phyloP scores from a whole-genome alignment of 306 rosid genomes.

The Betula pendula region DNA sequence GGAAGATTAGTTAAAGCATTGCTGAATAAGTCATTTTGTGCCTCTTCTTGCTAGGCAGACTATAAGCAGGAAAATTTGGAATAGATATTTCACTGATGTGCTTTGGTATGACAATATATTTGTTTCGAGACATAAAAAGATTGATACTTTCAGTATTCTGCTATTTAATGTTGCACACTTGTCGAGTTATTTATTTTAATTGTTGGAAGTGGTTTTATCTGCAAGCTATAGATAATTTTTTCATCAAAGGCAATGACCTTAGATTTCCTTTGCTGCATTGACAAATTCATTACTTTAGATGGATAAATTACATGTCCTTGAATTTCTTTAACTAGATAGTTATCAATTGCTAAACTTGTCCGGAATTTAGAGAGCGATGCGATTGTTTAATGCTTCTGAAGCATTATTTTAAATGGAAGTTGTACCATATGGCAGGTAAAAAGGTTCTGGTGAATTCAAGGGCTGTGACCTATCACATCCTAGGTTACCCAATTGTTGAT shows the following conservation, averaged over 20 bases:
- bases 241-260: background rate
- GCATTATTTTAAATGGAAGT: background rate
- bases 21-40: constrained; percentile 40
- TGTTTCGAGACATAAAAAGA: background rate
- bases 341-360: background rate
- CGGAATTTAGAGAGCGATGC: background rate
- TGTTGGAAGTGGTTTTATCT: background rate
- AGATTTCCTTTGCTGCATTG: background rate
- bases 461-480: background rate
- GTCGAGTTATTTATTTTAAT: background rate
- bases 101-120: background rate
- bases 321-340: background rate
- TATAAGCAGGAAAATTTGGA: background rate
- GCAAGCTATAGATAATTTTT: background rate
- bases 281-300: background rate
- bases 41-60: background rate
- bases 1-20: constrained; percentile 32
- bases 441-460: background rate
- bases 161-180: background rate
- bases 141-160: background rate
- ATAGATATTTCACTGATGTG: background rate
- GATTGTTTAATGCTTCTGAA: background rate
- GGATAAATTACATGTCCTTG: background rate
- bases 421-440: background rate
- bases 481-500: background rate